A percentile compares a stretch with the other conserved stretches of the same genome.
These are phyloP conservation scores for Sequoia sempervirens DNA, from an alignment of 75 land plant genomes.

Conservation along the genomic window DNA sequence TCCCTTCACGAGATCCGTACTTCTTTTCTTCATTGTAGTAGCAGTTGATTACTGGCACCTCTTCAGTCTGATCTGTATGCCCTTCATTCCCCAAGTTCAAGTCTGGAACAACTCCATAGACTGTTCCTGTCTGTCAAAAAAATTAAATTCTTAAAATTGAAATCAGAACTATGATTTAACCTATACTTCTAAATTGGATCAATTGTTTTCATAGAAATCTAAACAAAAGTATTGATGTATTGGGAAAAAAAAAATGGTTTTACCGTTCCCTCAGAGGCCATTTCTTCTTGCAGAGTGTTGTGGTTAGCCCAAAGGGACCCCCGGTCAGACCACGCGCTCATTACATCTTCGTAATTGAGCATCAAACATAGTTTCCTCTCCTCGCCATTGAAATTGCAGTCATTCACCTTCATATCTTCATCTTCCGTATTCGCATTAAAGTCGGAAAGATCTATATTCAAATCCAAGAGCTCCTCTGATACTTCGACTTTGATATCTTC, in stretches of 20 bases:
- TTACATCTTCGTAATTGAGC: slow-evolving; percentile 29
- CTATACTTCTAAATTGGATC: too few species aligned
- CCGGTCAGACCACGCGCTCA: slow-evolving; percentile 36
- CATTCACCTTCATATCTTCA: not conserved
- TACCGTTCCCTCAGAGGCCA: not conserved
- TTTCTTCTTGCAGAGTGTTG: not conserved
- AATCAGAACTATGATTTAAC: not conserved
- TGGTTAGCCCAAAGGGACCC: slow-evolving; percentile 20
- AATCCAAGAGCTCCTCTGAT: not conserved
- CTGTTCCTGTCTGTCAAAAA: not conserved
- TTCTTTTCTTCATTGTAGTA: not conserved
- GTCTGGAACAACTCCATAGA: slow-evolving; percentile 2
- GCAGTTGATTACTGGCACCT: not conserved
- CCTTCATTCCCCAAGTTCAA: not conserved
- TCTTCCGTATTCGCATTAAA: not conserved
- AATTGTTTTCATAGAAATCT: too few species aligned
- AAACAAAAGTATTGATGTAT: not conserved
- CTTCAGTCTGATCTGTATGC: not conserved
- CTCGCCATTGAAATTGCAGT: slow-evolving; percentile 11
- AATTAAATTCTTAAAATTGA: not conserved
- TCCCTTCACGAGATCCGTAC: slow-evolving; percentile 15
- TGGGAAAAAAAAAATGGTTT: too few species aligned
- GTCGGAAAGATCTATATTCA: not conserved
- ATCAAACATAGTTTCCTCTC: slow-evolving; percentile 13
- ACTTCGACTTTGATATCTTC: not conserved